Evolutionary conservation across 768 basidiomycete species (phyloP).

Genomic region (Leccinum arenicola): DNA sequence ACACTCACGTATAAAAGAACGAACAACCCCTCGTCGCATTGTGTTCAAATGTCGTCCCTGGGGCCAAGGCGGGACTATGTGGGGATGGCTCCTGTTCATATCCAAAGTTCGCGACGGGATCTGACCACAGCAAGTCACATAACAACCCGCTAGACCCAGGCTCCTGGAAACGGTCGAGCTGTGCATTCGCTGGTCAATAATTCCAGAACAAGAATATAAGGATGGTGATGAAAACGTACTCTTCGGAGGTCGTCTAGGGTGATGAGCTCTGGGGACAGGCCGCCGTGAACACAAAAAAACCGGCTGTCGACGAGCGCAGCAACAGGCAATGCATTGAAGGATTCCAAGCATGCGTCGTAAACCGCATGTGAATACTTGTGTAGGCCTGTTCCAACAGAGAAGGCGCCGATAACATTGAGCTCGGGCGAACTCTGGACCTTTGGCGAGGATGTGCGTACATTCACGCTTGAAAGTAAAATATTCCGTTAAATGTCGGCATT

Average conservation of each 20-base stretch:
- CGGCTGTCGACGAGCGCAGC: conserved; percentile 90
- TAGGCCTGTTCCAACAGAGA: conserved; percentile 21
- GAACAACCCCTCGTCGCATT: conserved; percentile 90
- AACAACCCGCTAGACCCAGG: conserved; percentile 89
- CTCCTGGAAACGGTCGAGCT: conserved; percentile 93
- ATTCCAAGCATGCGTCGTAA: conserved; percentile 90
- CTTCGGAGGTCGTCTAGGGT: conserved; percentile 70
- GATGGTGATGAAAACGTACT: conserved; percentile 39
- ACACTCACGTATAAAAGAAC: conserved; percentile 83
- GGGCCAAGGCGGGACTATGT: conserved; percentile 51
- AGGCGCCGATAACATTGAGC: conserved; percentile 9
- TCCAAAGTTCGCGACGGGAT: conserved; percentile 88
- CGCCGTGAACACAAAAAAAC: conserved; percentile 98
- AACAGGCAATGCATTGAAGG: conserved; percentile 88
- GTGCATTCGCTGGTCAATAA: conserved; percentile 9
- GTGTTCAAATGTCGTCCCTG: conserved; percentile 65
- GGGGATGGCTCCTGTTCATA: conserved; percentile 60
- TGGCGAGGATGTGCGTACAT: conserved; percentile 51
- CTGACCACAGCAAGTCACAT: conserved; percentile 96
- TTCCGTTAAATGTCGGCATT: conserved; percentile 94
- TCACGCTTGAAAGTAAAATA: conserved; percentile 99
- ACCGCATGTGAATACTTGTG: conserved; percentile 42
- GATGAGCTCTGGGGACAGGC: conserved; percentile 83
- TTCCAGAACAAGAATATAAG: not conserved
- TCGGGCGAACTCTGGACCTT: not conserved